Percentiles rank a stretch among this genome's conserved stretches.
These are phyloP conservation scores for Vigna angularis DNA, from an alignment of 306 rosid genomes.

Conservation along the genomic window DNA sequence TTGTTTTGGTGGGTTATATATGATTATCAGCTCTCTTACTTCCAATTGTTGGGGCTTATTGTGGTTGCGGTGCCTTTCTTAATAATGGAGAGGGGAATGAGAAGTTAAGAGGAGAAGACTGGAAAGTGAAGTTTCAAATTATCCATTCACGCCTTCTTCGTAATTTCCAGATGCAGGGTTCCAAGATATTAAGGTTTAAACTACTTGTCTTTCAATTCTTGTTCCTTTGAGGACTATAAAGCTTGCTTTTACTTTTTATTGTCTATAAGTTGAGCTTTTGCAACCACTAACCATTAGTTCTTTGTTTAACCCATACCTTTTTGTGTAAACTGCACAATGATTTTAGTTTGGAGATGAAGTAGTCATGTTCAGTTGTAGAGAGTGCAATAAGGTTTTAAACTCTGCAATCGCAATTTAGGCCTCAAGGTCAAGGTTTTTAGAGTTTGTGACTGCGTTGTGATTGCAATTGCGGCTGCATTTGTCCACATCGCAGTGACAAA, in stretches of 20 bases:
- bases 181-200: not conserved
- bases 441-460: no score
- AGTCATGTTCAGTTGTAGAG: slow-evolving; percentile 23
- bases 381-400: not conserved
- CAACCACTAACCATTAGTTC: not conserved
- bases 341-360: slow-evolving; percentile 12
- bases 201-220: not conserved
- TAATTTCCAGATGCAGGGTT: slow-evolving; percentile 4
- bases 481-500: no score
- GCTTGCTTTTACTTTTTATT: slow-evolving; percentile 3
- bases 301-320: not conserved
- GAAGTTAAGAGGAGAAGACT: not conserved
- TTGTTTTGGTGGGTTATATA: slow-evolving; percentile 12
- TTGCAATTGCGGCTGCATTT: no score
- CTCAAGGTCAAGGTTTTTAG: no score
- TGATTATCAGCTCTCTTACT: slow-evolving; percentile 1
- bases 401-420: no score
- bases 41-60: not conserved
- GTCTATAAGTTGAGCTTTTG: not conserved
- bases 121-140: not conserved
- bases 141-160: not conserved
- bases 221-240: not conserved
- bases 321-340: not conserved
- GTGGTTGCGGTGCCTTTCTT: slow-evolving; percentile 1
- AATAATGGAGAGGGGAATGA: not conserved